These are phyloP conservation scores for Agaricus bisporus DNA, from an alignment of 768 basidiomycete genomes.

Conservation along the genomic window DNA sequence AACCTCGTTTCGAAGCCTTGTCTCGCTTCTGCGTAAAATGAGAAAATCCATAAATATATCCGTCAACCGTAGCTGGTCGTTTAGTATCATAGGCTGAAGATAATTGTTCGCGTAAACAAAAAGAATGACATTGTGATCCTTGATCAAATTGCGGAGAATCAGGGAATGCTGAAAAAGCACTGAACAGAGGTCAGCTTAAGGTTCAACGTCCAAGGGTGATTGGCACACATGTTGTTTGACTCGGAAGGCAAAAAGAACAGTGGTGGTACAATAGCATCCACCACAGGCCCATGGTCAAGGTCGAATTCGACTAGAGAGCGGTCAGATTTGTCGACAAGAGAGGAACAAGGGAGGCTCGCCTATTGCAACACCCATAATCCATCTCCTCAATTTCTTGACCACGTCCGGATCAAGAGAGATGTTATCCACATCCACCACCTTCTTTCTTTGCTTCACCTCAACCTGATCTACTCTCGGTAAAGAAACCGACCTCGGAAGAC, in stretches of 20 bases:
- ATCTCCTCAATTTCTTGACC: conserved; percentile 47
- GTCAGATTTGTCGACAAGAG: background rate
- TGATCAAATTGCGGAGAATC: conserved; percentile 84
- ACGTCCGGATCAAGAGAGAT: conserved; percentile 44
- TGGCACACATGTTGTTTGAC: conserved; percentile 77
- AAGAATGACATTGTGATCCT: conserved; percentile 79
- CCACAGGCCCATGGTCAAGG: conserved; percentile 76
- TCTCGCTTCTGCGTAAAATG: conserved; percentile 72
- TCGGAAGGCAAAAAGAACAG: conserved; percentile 59
- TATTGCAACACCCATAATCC: conserved; percentile 63
- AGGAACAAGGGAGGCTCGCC: conserved; percentile 32
- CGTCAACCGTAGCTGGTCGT: conserved; percentile 42
- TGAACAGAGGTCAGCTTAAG: conserved; percentile 23
- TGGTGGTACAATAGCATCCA: conserved; percentile 66
- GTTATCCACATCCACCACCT: conserved; percentile 29
- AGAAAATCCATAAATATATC: conserved; percentile 73
- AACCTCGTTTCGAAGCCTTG: conserved; percentile 64
- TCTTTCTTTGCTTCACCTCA: conserved; percentile 22
- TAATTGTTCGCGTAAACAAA: conserved; percentile 62
- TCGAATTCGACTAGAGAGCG: conserved; percentile 71
- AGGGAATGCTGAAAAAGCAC: conserved; percentile 90
- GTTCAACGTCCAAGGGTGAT: background rate
- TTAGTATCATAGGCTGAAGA: conserved; percentile 16
- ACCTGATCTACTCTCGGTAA: conserved; percentile 33
- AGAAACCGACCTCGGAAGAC: conserved; percentile 39